Evolutionary conservation across 306 rosid genomes (phyloP).

Genomic region (Dryas alaskensis): DNA sequence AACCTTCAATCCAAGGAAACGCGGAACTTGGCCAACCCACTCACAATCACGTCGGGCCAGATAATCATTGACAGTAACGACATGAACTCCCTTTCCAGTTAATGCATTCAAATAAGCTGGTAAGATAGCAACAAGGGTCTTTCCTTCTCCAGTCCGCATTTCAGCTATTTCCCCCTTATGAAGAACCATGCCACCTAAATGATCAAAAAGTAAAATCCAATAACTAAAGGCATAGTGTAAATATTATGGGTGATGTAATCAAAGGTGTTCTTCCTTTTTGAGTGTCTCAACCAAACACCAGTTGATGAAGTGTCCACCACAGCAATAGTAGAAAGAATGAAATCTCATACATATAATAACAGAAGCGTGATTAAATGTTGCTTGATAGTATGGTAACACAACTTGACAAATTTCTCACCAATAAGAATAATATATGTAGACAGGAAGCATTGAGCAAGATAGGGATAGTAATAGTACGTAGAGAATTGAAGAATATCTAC

Average conservation of each 20-base stretch:
- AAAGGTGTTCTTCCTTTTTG: background rate
- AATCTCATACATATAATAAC: background rate
- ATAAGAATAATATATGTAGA: background rate
- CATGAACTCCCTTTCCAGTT: slow-evolving; percentile 88
- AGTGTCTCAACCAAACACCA: background rate
- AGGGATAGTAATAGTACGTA: too few species aligned
- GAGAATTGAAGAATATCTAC: slow-evolving; percentile 27
- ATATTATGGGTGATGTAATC: background rate
- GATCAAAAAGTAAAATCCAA: slow-evolving; percentile 21
- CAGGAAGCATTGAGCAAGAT: background rate
- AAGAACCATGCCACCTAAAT: slow-evolving; percentile 92
- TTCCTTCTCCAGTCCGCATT: slow-evolving; percentile 99
- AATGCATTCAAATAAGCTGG: slow-evolving; percentile 96
- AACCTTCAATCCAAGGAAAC: slow-evolving; percentile 99
- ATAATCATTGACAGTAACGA: slow-evolving; percentile 95
- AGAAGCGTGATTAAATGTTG: background rate
- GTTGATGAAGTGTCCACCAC: background rate
- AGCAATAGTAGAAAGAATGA: background rate
- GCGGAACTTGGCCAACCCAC: slow-evolving; percentile 99
- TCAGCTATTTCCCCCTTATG: slow-evolving; percentile 98
- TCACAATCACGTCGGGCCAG: slow-evolving; percentile 94
- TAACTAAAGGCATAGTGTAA: background rate
- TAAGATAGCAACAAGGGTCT: slow-evolving; percentile 91
- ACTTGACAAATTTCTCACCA: background rate
- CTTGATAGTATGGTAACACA: background rate